Percentiles rank a stretch among this genome's conserved stretches.
phyloP scores from a whole-genome alignment of 371 early-diverging fungal species.

The Nematocida ausubeli region DNA sequence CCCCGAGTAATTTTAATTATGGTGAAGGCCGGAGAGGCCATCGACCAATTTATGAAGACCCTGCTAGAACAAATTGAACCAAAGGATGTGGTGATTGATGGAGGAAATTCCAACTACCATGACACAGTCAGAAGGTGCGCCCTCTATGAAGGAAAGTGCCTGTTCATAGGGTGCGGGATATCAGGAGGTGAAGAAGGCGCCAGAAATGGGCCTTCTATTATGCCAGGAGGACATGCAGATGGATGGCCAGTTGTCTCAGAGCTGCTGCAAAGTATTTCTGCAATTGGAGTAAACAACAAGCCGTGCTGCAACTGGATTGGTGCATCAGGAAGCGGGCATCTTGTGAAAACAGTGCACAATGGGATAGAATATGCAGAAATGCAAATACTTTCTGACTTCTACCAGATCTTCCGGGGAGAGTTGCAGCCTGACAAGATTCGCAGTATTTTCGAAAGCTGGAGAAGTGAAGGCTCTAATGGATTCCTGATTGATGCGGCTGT shows the following conservation, averaged over 20 bases:
- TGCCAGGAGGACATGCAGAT: constrained; percentile 88
- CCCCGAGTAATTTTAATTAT: constrained; percentile 90
- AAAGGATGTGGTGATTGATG: constrained; percentile 94
- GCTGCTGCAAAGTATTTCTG: constrained; percentile 88
- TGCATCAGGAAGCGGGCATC: constrained; percentile 91
- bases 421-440: constrained; percentile 79
- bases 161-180: constrained; percentile 92
- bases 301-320: constrained; percentile 99
- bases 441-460: constrained; percentile 81
- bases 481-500: constrained; percentile 89
- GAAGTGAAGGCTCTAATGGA: constrained; percentile 80
- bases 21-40: constrained; percentile 88
- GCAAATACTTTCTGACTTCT: constrained; percentile 93
- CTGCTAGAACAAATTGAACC: constrained; percentile 76
- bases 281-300: constrained; percentile 74
- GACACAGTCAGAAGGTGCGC: constrained; percentile 81
- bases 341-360: constrained; percentile 99
- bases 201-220: constrained; percentile 89
- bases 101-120: constrained; percentile 95
- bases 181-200: constrained; percentile 99
- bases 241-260: constrained; percentile 76
- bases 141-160: constrained; percentile 55
- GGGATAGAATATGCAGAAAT: constrained; percentile 99
- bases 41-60: constrained; percentile 85
- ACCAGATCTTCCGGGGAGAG: constrained; percentile 79